These are phyloP conservation scores for Nitzschia sp. DNA, from an alignment of 108 stramenopile genomes.

Conservation along the genomic window DNA sequence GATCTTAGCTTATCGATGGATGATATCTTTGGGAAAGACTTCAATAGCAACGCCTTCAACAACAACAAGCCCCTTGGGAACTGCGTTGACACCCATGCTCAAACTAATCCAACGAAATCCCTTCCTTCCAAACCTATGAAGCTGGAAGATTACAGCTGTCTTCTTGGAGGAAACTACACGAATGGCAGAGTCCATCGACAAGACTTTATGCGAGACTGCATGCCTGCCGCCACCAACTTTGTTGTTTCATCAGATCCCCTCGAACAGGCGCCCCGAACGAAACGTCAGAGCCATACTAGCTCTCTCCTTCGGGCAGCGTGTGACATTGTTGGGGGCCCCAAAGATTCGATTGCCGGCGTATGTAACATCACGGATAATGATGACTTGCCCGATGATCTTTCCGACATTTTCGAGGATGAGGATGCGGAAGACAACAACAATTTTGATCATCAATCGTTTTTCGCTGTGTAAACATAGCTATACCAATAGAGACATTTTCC, in stretches of 20 bases:
- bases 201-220: slow-evolving; percentile 6
- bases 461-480: background rate
- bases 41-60: background rate
- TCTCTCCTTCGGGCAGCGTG: background rate
- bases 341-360: background rate
- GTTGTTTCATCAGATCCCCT: too few species aligned
- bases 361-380: background rate
- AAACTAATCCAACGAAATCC: background rate
- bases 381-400: slow-evolving; percentile 26
- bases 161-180: too few species aligned
- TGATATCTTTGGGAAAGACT: too few species aligned
- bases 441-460: background rate
- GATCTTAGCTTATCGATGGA: too few species aligned
- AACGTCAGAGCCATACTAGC: background rate
- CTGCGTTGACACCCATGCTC: background rate
- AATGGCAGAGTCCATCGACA: background rate
- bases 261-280: too few species aligned
- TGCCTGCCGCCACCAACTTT: background rate
- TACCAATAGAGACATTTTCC: too few species aligned
- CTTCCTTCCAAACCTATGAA: background rate
- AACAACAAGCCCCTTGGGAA: background rate
- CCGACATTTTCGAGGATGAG: slow-evolving; percentile 24
- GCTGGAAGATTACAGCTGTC: too few species aligned
- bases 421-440: background rate
- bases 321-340: background rate